Base-by-base conservation (phyloP, 495 filamentous ascomycete genomes). In the Hyaloscypha bicolor region DNA sequence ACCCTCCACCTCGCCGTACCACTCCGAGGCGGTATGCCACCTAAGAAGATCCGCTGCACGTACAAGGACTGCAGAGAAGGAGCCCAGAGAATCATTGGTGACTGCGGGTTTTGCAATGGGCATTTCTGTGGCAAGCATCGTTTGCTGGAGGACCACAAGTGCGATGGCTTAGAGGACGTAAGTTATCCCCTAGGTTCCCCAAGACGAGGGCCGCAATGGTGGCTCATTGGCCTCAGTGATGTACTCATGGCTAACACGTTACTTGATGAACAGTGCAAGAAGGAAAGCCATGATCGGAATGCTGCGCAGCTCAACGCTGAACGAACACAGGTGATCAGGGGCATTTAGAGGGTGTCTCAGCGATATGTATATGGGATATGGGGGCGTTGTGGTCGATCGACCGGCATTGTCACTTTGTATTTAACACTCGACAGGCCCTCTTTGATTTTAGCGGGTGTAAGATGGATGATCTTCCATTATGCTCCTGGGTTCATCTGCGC, bases 121-220 rank as follows among this genome's bases (percentile, higher is more conserved):
- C 91, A 95, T 77, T 98, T 91, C 82, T 99, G 95, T 81, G 92
- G 90, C 61, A 93, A 92, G 81, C 95, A 99, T 81, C 84, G 95
- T 19, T 86, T 98, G 78, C 78, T 98, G 57, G 95, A 99, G 79
- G 90, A 92, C 67, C 95, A 99, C 80, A 90, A 91, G 76, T 99
- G 95, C 80, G 86, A 83, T 65, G 93, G 93, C n/a, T 81, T 99
- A 67, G 96, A 98, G 80, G 90, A 97, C 79, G 86, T 88, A 80
- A 82, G 85, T 83, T 69, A 58, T 25, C 57, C 64, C 35, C 55
- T 55, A 14, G 11, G n/a, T n/a, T 55, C 55, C 63, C 53, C 55
- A 6, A 35, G 35, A 21, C 42, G 35, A 4, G 64, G 57, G 32
- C 22, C 58, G 22, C 67, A 66, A 60, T 85, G 83, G 82, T 85